Conservation (phyloP, 1,139 yeast species). For the Neolecta irregularis region DNA sequence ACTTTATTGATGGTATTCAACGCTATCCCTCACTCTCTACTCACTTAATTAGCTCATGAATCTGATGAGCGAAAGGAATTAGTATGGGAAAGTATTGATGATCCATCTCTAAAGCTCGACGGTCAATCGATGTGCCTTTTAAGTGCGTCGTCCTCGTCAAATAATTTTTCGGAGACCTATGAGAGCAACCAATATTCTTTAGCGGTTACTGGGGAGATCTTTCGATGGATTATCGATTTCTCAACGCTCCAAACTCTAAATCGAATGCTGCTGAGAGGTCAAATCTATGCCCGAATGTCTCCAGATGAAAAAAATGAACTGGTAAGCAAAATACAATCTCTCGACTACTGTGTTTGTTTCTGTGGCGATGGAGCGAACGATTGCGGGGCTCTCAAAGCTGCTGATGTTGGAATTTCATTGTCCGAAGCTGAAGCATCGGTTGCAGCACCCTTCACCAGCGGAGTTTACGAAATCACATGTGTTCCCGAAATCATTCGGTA, state of each 20-base stretch:
- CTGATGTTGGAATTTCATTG: conserved; percentile 88
- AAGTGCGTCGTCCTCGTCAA: not conserved
- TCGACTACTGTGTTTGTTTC: conserved; percentile 88
- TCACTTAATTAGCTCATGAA: conserved; percentile 4
- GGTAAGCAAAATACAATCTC: conserved; percentile 65
- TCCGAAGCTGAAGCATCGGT: conserved; percentile 98
- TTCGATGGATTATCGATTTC: conserved; percentile 48
- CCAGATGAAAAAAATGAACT: conserved; percentile 97
- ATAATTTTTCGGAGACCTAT: conserved; percentile 1
- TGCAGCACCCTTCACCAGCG: conserved; percentile 94
- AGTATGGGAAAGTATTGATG: conserved; percentile 28
- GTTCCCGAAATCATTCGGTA: conserved; percentile 65
- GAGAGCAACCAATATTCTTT: conserved; percentile 36
- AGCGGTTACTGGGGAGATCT: conserved; percentile 87
- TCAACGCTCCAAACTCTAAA: conserved; percentile 26
- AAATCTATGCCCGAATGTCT: conserved; percentile 89
- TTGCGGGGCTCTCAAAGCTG: conserved; percentile 95
- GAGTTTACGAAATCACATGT: conserved; percentile 79
- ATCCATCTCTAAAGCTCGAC: conserved; percentile 34
- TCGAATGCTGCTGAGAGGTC: conserved; percentile 53
- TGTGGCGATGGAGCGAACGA: conserved; percentile 91
- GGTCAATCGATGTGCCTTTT: conserved; percentile 44
- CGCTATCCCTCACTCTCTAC: not conserved
- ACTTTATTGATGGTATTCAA: conserved; percentile 27
- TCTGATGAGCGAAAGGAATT: conserved; percentile 7